Base-by-base conservation (phyloP, 441 rosid genomes). In the Arabidopsis hybrid region DNA sequence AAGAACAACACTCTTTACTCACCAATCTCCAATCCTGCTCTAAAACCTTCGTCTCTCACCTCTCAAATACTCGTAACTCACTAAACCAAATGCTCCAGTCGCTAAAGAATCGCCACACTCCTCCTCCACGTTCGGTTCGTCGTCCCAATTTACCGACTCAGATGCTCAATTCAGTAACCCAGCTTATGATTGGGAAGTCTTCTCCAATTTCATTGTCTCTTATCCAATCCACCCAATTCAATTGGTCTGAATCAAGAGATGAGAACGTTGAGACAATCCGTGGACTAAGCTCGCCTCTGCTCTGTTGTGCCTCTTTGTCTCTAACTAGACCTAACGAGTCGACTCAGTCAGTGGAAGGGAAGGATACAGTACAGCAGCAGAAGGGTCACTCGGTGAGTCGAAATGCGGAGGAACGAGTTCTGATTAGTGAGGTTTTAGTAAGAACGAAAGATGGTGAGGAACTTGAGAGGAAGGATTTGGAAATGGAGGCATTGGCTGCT, bases 371-470 rank as follows among this genome's bases (percentile, higher is more conserved):
- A 58, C 85, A 80, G 66, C 86, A 73, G 64, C 76, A 77, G 67
- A 83, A 84, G 71, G 90, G 83, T 12, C 86, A 78, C 31, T 72
- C 85, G 0, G 70, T 58, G 46, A 77, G 85, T 64, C 75, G 91
- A 21, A 67, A 77, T 16, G 84, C 87, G 14, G 98, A 95, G 83
- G 98, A 91, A 87, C 85, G 96, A 70, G 95, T 92, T 45, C 51
- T 91, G 85, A 88, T 92, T 7, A 90, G 98, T 16, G 98, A 95
- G 81, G 96, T 95, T 56, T 78, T 91, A 73, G 96, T 92, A 69
- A 86, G 88, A 84, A 92, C 90, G 16, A 92, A 89, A 59, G 99
- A 92, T 21, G 97, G 98, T 0, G 99, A 92, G 61, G 93, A 91
- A 77, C 87, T 92, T 1, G 99, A 92, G 85, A 91, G 88, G 83